Conservation (phyloP, 1,284 basidiomycete genomes). For the Apiotrichum mycotoxinovorans region DNA sequence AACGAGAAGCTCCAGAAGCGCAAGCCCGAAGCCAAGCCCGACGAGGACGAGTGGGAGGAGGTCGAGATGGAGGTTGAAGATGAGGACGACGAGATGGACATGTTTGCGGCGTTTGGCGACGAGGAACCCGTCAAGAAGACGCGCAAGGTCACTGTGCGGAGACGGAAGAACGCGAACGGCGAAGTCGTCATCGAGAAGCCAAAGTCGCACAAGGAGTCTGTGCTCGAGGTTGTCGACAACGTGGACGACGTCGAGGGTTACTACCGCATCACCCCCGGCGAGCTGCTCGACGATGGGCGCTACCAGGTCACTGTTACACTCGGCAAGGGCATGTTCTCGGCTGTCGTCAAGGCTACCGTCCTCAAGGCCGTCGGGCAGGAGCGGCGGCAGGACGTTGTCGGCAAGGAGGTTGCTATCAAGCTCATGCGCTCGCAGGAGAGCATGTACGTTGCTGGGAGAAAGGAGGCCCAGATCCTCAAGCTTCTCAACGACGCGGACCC, state of each 20-base stretch:
- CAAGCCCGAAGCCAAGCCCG: conserved; percentile 1
- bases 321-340: conserved; percentile 98
- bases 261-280: conserved; percentile 89
- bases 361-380: conserved; percentile 62
- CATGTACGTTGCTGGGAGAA: conserved; percentile 94
- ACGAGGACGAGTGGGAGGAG: conserved; percentile 53
- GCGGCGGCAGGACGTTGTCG: conserved; percentile 54
- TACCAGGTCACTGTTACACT: conserved; percentile 94
- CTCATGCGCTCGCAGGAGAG: conserved; percentile 94
- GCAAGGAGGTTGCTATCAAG: conserved; percentile 92
- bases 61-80: conserved; percentile 59
- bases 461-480: conserved; percentile 84
- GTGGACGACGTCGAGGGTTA: conserved; percentile 84
- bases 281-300: conserved; percentile 83
- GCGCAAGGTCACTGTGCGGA: conserved; percentile 51
- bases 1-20: conserved; percentile 50
- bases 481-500: conserved; percentile 85
- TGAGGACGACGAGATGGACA: conserved; percentile 74
- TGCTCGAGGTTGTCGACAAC: conserved; percentile 20
- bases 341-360: conserved; percentile 86
- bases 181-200: conserved; percentile 60
- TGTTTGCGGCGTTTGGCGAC: conserved; percentile 70
- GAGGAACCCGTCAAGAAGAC: conserved; percentile 58
- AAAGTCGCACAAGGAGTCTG: conserved; percentile 55
- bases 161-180: conserved; percentile 58